These are phyloP conservation scores for Rhodotorula paludigena DNA, from an alignment of 768 basidiomycete genomes.

Conservation along the genomic window DNA sequence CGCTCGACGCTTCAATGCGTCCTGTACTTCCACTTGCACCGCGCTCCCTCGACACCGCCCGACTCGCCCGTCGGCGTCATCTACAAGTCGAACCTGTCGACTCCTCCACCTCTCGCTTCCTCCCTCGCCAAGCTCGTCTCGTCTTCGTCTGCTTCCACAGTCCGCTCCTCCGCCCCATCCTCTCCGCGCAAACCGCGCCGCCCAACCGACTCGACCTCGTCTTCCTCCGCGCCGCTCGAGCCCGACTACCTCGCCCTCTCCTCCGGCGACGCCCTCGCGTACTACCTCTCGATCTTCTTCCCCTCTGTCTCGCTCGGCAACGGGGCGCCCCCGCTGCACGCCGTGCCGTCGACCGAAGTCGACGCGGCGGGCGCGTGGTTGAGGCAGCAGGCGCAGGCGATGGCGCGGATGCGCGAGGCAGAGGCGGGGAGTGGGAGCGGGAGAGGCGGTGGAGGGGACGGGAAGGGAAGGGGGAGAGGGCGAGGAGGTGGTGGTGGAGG, in stretches of 20 bases:
- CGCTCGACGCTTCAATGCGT: constrained; percentile 25
- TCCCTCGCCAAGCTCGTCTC: background rate
- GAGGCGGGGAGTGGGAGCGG: background rate
- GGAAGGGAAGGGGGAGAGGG: background rate
- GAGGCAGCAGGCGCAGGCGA: constrained; percentile 4
- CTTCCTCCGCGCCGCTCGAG: background rate
- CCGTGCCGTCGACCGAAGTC: background rate
- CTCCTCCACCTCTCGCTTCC: constrained; percentile 3
- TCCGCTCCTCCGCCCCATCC: background rate
- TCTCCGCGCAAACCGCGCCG: background rate
- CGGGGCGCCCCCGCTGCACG: background rate
- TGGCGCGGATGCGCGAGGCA: background rate
- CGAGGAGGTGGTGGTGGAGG: background rate
- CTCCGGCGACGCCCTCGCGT: constrained; percentile 23
- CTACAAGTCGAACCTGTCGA: constrained; percentile 11
- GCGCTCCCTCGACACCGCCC: background rate
- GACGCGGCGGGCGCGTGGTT: constrained; percentile 17
- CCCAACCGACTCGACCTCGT: background rate
- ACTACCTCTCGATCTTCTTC: constrained; percentile 29
- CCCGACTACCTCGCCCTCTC: constrained; percentile 30
- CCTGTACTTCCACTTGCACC: constrained; percentile 17
- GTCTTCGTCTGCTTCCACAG: background rate
- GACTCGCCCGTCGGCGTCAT: background rate
- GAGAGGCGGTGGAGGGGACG: background rate
- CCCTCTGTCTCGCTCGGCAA: background rate